phyloP scores from a whole-genome alignment of 257 asterid species.

The Solanum arcanum region DNA sequence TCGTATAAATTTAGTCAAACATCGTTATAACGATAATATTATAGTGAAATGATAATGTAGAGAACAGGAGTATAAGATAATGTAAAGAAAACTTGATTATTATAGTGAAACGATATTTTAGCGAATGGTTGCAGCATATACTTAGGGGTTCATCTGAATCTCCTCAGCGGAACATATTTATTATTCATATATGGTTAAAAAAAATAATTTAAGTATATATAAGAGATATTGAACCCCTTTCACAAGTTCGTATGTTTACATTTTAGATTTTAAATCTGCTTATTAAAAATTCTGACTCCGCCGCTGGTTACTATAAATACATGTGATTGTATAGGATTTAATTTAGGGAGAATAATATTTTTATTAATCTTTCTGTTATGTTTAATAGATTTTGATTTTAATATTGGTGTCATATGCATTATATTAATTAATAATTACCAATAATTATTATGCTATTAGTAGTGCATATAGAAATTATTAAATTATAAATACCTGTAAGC shows the following conservation, averaged over 20 bases:
- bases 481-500: slow-evolving; percentile 43
- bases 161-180: no score
- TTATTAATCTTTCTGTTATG: no score
- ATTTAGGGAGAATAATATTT: neutral
- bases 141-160: no score
- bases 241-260: no score
- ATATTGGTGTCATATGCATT: neutral
- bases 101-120: neutral
- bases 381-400: no score
- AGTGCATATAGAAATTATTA: neutral
- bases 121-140: neutral
- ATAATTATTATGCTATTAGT: neutral
- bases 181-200: no score
- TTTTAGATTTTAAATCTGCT: no score
- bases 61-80: neutral
- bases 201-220: no score
- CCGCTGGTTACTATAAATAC: neutral
- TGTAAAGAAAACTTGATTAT: neutral
- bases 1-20: neutral
- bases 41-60: neutral
- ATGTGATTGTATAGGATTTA: neutral
- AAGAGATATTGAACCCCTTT: no score
- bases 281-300: no score
- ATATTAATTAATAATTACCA: neutral
- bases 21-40: neutral